Evolutionary conservation across 2,329 filamentous ascomycete species (phyloP).

Genomic region (Colletotrichum scovillei): DNA sequence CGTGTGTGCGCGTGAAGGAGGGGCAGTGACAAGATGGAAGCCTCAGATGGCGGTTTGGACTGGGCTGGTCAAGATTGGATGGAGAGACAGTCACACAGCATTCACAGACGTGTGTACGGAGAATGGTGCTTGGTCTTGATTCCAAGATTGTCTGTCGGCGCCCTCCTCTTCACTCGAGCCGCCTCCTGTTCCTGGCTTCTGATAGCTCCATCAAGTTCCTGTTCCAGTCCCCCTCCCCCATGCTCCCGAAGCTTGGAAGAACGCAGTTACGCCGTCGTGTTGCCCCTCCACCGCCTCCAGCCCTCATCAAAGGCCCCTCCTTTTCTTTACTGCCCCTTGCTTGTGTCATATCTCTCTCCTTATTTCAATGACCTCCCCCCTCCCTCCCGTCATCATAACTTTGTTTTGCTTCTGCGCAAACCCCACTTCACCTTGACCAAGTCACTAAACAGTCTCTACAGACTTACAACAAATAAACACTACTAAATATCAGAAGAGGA

Average conservation of each 20-base stretch:
- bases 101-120: not conserved
- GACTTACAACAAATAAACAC: not conserved
- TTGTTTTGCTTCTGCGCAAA: conserved; percentile 12
- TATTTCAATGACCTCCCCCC: conserved; percentile 24
- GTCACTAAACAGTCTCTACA: conserved; percentile 21
- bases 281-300: conserved; percentile 29
- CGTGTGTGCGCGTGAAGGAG: not conserved
- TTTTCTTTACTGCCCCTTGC: conserved; percentile 31
- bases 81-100: not conserved
- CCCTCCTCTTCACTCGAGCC: conserved; percentile 13
- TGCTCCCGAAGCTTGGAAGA: conserved; percentile 32
- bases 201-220: conserved; percentile 27
- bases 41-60: conserved; percentile 29
- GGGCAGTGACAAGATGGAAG: conserved; percentile 19
- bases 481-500: not conserved
- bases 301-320: conserved; percentile 31
- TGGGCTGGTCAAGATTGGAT: conserved; percentile 5
- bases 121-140: conserved; percentile 11
- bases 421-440: conserved; percentile 14
- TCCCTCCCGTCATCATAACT: conserved; percentile 2
- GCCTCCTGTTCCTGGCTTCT: conserved; percentile 26
- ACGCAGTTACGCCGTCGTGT: conserved; percentile 27
- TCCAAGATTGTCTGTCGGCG: not conserved
- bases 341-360: conserved; percentile 30
- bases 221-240: not conserved